Conservation (phyloP, 768 basidiomycete genomes). For the Thelephora ganbajun region DNA sequence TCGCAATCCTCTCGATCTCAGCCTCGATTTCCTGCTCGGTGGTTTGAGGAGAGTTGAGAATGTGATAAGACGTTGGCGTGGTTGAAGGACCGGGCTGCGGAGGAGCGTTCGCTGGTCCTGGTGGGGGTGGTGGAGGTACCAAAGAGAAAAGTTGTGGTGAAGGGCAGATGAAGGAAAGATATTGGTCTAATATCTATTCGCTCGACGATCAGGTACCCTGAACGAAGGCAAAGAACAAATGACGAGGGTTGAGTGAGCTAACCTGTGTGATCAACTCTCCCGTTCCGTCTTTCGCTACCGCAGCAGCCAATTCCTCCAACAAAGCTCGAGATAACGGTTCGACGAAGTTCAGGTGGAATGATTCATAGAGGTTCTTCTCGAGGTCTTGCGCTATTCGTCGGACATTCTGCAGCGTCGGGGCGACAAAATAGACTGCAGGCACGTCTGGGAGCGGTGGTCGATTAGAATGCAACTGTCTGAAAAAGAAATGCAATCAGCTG, state of each 20-base stretch:
- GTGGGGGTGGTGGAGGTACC: constrained; percentile 39
- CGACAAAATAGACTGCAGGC: constrained; percentile 92
- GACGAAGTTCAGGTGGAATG: constrained; percentile 90
- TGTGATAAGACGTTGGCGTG: constrained; percentile 55
- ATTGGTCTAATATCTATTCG: constrained; percentile 82
- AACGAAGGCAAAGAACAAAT: constrained; percentile 9
- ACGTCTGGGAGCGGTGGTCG: constrained; percentile 89
- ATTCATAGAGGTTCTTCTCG: constrained; percentile 78
- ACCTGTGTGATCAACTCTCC: constrained; percentile 75
- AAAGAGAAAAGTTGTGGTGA: constrained; percentile 89
- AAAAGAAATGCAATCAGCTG: not conserved
- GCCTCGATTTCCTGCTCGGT: constrained; percentile 84
- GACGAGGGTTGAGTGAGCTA: constrained; percentile 3
- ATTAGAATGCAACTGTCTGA: constrained; percentile 79
- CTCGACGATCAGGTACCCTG: constrained; percentile 5
- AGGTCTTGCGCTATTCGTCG: constrained; percentile 89
- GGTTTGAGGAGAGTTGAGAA: constrained; percentile 85
- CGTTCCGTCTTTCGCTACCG: constrained; percentile 74
- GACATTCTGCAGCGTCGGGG: constrained; percentile 79
- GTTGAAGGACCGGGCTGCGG: constrained; percentile 19
- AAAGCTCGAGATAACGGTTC: constrained; percentile 80
- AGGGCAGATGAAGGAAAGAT: constrained; percentile 90
- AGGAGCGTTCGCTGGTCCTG: constrained; percentile 18
- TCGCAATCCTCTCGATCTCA: constrained; percentile 85
- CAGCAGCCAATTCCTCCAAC: constrained; percentile 85